A percentile compares a stretch with the other conserved stretches of the same genome.
These are phyloP conservation scores for Brassica incana DNA, from an alignment of 345 rosid genomes.

Conservation along the genomic window DNA sequence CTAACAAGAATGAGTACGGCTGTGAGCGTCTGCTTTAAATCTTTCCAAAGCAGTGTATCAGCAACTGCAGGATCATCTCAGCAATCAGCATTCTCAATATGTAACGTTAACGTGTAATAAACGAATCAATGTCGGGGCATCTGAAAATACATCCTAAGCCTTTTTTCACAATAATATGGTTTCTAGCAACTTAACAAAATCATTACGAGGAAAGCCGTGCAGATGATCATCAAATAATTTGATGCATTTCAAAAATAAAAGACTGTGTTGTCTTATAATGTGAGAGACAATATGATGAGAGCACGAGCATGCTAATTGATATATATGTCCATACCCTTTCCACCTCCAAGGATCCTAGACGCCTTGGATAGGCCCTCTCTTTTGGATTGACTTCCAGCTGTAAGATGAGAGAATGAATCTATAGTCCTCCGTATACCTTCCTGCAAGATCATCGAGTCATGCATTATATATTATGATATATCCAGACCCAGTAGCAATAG, in stretches of 20 bases:
- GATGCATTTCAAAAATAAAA: slow-evolving; percentile 16
- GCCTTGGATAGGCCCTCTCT: slow-evolving; percentile 88
- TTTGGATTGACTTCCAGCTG: slow-evolving; percentile 57
- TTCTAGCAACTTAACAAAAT: slow-evolving; percentile 7
- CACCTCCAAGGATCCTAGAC: slow-evolving; percentile 67
- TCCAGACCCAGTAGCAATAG: slow-evolving; percentile 5
- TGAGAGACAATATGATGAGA: neutral
- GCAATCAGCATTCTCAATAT: slow-evolving; percentile 11
- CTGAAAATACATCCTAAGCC: slow-evolving; percentile 6
- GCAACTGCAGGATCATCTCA: slow-evolving; percentile 68
- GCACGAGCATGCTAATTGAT: neutral
- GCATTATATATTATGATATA: slow-evolving; percentile 10
- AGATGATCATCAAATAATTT: neutral
- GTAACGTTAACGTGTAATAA: neutral
- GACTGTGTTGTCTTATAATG: neutral
- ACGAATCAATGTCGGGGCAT: slow-evolving; percentile 9
- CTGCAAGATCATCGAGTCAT: slow-evolving; percentile 46
- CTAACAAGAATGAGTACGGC: slow-evolving; percentile 53
- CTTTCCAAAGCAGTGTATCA: slow-evolving; percentile 85
- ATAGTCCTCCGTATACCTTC: slow-evolving; percentile 79
- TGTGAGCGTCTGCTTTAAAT: slow-evolving; percentile 57
- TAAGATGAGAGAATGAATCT: slow-evolving; percentile 74
- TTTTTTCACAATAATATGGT: slow-evolving; percentile 9
- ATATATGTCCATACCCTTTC: slow-evolving; percentile 57
- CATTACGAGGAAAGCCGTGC: neutral